A percentile compares a stretch with the other conserved stretches of the same genome.
Conservation (phyloP, 345 rosid species). For the Acer campestre region DNA sequence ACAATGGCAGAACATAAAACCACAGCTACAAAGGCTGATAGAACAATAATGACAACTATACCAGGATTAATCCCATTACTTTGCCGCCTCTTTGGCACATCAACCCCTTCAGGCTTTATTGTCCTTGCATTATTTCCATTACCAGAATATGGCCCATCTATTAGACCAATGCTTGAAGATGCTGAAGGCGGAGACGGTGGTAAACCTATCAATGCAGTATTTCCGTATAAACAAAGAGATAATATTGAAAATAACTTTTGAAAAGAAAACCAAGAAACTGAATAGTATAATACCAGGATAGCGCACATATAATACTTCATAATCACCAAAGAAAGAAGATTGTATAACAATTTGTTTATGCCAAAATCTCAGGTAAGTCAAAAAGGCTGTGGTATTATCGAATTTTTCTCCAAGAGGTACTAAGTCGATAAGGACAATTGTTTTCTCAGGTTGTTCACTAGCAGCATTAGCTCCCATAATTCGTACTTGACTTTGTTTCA, state of each 20-base stretch:
- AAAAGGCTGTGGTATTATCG: slow-evolving; percentile 72
- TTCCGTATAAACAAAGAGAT: slow-evolving; percentile 8
- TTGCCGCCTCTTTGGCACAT: slow-evolving; percentile 56
- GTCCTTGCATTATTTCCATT: slow-evolving; percentile 53
- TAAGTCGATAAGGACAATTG: slow-evolving; percentile 78
- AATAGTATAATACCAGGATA: slow-evolving; percentile 58
- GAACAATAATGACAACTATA: slow-evolving; percentile 62
- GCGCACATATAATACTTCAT: slow-evolving; percentile 78
- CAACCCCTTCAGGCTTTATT: slow-evolving; percentile 86
- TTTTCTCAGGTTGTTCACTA: slow-evolving; percentile 80
- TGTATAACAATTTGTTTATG: slow-evolving; percentile 72
- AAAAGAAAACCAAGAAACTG: background rate
- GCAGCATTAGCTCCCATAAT: slow-evolving; percentile 94
- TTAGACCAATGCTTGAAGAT: slow-evolving; percentile 48
- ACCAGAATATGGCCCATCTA: slow-evolving; percentile 71
- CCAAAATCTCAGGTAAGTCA: slow-evolving; percentile 87
- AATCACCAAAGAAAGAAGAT: slow-evolving; percentile 64
- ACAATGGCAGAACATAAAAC: slow-evolving; percentile 56
- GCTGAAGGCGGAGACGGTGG: slow-evolving; percentile 90
- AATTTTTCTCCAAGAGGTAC: slow-evolving; percentile 84
- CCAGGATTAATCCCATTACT: slow-evolving; percentile 58
- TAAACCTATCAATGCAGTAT: slow-evolving; percentile 53
- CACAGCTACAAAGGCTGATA: slow-evolving; percentile 64
- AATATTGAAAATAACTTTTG: background rate
- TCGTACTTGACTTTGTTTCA: slow-evolving; percentile 96